phyloP scores from a whole-genome alignment of 2,329 filamentous ascomycete species.

The Paecilomyces niveus region DNA sequence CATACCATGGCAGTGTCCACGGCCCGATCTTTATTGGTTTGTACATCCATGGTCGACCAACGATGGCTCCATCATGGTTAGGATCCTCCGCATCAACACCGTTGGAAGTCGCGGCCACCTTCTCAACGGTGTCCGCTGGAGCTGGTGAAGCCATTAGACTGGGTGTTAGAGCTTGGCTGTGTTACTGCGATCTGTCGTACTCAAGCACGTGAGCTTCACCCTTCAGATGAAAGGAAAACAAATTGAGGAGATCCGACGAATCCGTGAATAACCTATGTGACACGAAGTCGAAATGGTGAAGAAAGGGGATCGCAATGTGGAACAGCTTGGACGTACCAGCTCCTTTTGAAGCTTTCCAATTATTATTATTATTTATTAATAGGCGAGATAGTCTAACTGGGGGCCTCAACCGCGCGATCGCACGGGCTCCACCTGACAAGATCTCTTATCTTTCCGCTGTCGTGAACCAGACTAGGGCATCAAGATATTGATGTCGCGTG shows the following conservation, averaged over 20 bases:
- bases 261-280: neutral
- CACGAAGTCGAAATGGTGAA: neutral
- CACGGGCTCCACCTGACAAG: neutral
- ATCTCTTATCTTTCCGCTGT: neutral
- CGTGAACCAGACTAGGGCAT: neutral
- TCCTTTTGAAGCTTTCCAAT: neutral
- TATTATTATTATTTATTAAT: neutral
- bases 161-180: neutral
- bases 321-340: neutral
- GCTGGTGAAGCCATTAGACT: neutral
- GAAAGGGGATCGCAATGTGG: neutral
- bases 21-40: conserved; percentile 50
- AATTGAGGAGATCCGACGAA: neutral
- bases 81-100: conserved; percentile 15
- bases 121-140: conserved; percentile 3
- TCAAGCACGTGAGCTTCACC: neutral
- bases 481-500: neutral
- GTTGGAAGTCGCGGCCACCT: conserved; percentile 24
- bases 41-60: conserved; percentile 57
- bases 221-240: neutral
- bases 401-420: neutral
- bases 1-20: conserved; percentile 58
- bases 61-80: conserved; percentile 11
- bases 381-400: neutral
- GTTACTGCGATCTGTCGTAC: neutral